Evolutionary conservation across 2,329 filamentous ascomycete species (phyloP).

Genomic region (Alternaria novae-zelandiae): DNA sequence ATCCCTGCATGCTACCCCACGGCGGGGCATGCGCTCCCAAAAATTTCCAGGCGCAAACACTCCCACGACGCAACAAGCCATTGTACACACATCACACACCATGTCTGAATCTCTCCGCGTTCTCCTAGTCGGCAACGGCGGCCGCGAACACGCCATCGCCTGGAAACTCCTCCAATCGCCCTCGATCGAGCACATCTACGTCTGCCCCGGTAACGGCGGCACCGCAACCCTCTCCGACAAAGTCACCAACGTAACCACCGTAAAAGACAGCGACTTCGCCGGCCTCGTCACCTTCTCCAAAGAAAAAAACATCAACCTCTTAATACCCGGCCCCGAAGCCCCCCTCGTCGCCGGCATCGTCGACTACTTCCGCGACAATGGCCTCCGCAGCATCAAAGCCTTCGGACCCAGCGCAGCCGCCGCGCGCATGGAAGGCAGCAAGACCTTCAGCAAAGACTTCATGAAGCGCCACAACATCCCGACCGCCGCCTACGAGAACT

Average conservation of each 20-base stretch:
- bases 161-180: constrained; percentile 91
- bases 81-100: constrained; percentile 1
- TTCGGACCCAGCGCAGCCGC: constrained; percentile 88
- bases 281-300: constrained; percentile 77
- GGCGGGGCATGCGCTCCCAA: constrained; percentile 24
- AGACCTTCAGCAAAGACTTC: constrained; percentile 97
- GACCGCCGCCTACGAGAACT: constrained; percentile 90
- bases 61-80: not conserved
- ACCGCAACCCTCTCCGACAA: constrained; percentile 59
- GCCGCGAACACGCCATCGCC: constrained; percentile 90
- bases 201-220: constrained; percentile 84
- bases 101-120: constrained; percentile 53
- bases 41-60: constrained; percentile 20
- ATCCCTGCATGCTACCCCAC: constrained; percentile 27
- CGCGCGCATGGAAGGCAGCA: constrained; percentile 92
- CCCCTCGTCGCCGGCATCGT: constrained; percentile 93
- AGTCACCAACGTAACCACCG: constrained; percentile 68
- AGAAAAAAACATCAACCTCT: constrained; percentile 76
- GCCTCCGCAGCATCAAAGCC: constrained; percentile 64
- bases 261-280: constrained; percentile 78
- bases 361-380: constrained; percentile 72
- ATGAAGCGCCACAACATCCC: constrained; percentile 92
- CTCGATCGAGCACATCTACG: constrained; percentile 74
- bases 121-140: constrained; percentile 90
- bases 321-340: constrained; percentile 89